Conservation (phyloP, 1,139 yeast genomes). For the Yamadazyma sp. region DNA sequence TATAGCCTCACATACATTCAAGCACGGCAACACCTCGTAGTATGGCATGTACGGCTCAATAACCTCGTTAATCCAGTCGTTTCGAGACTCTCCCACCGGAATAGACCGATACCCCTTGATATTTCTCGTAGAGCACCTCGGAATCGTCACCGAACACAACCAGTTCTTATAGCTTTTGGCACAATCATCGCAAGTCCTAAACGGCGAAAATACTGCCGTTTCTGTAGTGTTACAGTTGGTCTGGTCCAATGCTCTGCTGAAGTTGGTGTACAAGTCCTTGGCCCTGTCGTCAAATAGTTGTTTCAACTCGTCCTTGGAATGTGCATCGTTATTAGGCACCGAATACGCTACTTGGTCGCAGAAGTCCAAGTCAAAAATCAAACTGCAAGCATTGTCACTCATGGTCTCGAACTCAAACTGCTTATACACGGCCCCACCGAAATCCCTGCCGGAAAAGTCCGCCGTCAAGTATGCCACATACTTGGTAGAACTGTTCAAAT, state of each 20-base stretch:
- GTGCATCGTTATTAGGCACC: constrained; percentile 59
- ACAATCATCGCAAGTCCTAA: constrained; percentile 74
- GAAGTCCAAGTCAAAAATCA: constrained; percentile 72
- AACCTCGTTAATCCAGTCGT: constrained; percentile 51
- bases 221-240: constrained; percentile 71
- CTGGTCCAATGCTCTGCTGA: constrained; percentile 74
- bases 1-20: constrained; percentile 73
- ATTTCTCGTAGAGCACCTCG: constrained; percentile 67
- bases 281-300: constrained; percentile 67
- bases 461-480: constrained; percentile 69
- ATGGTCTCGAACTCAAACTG: constrained; percentile 64
- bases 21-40: constrained; percentile 84
- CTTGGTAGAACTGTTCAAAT: constrained; percentile 58
- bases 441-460: constrained; percentile 39
- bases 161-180: constrained; percentile 72
- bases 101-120: constrained; percentile 50
- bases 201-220: constrained; percentile 74
- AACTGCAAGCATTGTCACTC: constrained; percentile 58
- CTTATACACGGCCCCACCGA: constrained; percentile 68
- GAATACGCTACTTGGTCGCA: constrained; percentile 84
- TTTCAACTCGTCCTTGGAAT: constrained; percentile 22
- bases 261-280: constrained; percentile 53
- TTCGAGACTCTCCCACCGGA: constrained; percentile 57
- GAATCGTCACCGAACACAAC: constrained; percentile 90
- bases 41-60: constrained; percentile 63